Evolutionary conservation across 2,329 filamentous ascomycete species (phyloP).

Genomic region (Arthrobotrys entomopaga): DNA sequence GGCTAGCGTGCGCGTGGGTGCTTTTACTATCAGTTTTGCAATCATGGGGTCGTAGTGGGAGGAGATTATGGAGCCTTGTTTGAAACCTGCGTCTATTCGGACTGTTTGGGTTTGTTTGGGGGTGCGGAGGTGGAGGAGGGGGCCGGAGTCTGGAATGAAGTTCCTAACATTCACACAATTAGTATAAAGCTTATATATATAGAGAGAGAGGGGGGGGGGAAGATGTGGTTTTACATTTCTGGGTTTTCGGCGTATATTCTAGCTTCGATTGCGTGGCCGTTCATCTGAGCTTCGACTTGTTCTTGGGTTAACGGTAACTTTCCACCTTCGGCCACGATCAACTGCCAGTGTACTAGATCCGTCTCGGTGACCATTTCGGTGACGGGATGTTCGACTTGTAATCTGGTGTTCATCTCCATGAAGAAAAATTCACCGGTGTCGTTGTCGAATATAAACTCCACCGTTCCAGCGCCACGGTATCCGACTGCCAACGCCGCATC

Average conservation of each 20-base stretch:
- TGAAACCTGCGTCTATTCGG: constrained; percentile 91
- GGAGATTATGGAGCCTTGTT: constrained; percentile 88
- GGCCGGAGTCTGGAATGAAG: constrained; percentile 93
- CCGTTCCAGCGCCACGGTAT: constrained; percentile 90
- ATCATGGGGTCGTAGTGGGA: constrained; percentile 99
- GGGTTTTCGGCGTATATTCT: constrained; percentile 97
- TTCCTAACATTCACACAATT: constrained; percentile 64
- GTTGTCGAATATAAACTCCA: constrained; percentile 90
- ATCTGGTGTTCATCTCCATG: constrained; percentile 80
- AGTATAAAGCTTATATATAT: constrained; percentile 11
- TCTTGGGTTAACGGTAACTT: constrained; percentile 73
- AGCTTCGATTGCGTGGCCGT: constrained; percentile 91
- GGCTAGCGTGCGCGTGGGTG: constrained; percentile 78
- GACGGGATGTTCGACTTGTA: constrained; percentile 97
- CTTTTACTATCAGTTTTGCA: constrained; percentile 92
- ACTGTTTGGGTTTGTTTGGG: constrained; percentile 76
- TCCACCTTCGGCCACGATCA: constrained; percentile 81
- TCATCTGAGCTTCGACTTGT: constrained; percentile 76
- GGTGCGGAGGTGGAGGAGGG: constrained; percentile 81
- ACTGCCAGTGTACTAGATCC: constrained; percentile 94
- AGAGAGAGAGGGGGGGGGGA: too few species aligned
- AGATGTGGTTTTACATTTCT: constrained; percentile 66
- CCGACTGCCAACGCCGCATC: constrained; percentile 77
- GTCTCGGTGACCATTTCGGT: constrained; percentile 81
- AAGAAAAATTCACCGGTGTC: constrained; percentile 83